Conservation (phyloP, 805 yeast species). For the Schwanniomyces vanrijiae region DNA sequence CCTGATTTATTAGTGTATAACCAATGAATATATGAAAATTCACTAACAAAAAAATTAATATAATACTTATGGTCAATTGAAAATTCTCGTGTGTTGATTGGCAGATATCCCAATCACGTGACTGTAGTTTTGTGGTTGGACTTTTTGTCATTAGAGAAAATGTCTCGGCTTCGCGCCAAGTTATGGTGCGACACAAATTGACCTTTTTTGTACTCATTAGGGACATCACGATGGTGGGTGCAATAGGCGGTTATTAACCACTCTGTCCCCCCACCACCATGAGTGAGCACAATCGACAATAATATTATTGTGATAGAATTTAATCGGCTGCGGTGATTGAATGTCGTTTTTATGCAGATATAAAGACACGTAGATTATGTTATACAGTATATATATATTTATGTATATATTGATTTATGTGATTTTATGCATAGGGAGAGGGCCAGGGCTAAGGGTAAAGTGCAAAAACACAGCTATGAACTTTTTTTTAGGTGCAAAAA, state of each 20-base stretch:
- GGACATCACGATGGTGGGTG: too few species aligned
- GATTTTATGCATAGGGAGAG: neutral
- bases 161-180: too few species aligned
- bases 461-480: neutral
- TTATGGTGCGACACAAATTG: too few species aligned
- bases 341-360: neutral
- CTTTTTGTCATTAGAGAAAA: too few species aligned
- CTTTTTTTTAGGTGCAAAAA: neutral
- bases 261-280: too few species aligned
- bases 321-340: neutral
- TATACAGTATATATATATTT: neutral
- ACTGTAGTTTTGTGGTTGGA: neutral
- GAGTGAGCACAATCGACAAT: too few species aligned
- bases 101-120: constrained; percentile 12
- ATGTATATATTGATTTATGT: too few species aligned
- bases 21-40: neutral
- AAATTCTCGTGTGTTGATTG: constrained; percentile 15
- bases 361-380: too few species aligned
- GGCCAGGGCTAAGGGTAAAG: neutral
- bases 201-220: too few species aligned
- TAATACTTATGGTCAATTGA: constrained; percentile 5
- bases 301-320: too few species aligned
- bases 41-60: constrained; percentile 1
- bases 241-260: too few species aligned
- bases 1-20: neutral